A percentile compares a stretch with the other conserved stretches of the same genome.
phyloP scores from a whole-genome alignment of 805 yeast genomes.

The Hanseniaspora vineae region DNA sequence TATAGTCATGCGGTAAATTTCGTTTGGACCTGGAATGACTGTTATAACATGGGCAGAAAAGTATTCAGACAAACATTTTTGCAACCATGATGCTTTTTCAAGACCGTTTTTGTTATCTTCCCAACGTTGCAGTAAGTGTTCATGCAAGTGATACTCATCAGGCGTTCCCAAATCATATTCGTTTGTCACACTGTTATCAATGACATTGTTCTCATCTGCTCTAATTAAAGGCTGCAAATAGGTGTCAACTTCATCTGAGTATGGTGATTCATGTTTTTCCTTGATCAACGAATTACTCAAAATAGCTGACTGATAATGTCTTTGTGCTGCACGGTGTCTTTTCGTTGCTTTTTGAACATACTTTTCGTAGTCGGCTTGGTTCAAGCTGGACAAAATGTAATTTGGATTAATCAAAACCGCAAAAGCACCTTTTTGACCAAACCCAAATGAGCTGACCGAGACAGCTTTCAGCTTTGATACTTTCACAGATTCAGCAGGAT shows the following conservation, averaged over 20 bases:
- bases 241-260: constrained; percentile 69
- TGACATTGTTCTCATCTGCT: constrained; percentile 24
- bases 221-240: constrained; percentile 87
- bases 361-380: constrained; percentile 47
- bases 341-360: constrained; percentile 53
- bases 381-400: constrained; percentile 68
- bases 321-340: constrained; percentile 75
- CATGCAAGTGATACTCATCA: too few species aligned
- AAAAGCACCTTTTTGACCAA: constrained; percentile 95
- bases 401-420: constrained; percentile 80
- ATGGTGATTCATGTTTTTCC: constrained; percentile 80
- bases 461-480: constrained; percentile 91
- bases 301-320: constrained; percentile 82
- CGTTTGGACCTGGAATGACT: background rate
- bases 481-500: constrained; percentile 76
- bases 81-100: too few species aligned
- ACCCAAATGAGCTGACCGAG: constrained; percentile 87
- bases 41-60: background rate
- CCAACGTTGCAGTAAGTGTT: too few species aligned
- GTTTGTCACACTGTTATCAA: background rate
- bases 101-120: too few species aligned
- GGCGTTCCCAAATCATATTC: too few species aligned
- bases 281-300: constrained; percentile 73
- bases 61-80: too few species aligned
- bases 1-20: background rate